Conservation (phyloP, 2,329 filamentous ascomycete species). For the Lecanicillium sp. region DNA sequence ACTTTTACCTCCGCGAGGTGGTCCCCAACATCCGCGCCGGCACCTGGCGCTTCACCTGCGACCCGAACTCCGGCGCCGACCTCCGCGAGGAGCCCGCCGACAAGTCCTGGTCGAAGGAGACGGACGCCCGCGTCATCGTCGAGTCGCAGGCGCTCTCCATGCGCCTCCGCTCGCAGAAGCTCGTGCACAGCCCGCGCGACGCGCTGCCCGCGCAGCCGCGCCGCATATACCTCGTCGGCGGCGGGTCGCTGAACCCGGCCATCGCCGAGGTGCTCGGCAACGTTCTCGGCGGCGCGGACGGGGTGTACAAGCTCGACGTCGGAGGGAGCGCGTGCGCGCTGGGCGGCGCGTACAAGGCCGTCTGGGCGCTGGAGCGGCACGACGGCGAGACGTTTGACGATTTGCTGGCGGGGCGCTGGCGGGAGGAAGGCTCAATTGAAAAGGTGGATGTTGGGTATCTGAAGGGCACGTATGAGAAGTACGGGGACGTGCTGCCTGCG, state of each 20-base stretch:
- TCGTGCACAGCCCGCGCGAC: conserved; percentile 53
- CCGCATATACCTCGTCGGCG: conserved; percentile 89
- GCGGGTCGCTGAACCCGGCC: conserved; percentile 81
- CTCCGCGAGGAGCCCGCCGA: conserved; percentile 35
- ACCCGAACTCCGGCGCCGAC: conserved; percentile 46
- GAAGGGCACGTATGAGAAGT: conserved; percentile 66
- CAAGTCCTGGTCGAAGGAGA: conserved; percentile 42
- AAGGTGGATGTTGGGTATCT: conserved; percentile 79
- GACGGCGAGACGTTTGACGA: conserved; percentile 77
- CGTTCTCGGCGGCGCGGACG: conserved; percentile 81
- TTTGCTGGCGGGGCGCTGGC: conserved; percentile 77
- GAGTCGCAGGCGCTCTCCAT: conserved; percentile 94
- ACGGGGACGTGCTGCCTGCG: conserved; percentile 68
- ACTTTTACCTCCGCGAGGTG: conserved; percentile 91
- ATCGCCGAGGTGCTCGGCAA: conserved; percentile 81
- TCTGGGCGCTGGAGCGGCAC: conserved; percentile 76
- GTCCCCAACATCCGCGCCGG: conserved; percentile 85
- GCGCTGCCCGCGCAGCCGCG: conserved; percentile 75
- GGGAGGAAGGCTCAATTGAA: conserved; percentile 74
- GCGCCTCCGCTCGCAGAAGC: conserved; percentile 72
- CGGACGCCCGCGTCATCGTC: conserved; percentile 81
- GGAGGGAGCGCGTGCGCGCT: conserved; percentile 93
- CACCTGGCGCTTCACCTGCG: conserved; percentile 73
- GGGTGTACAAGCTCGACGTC: conserved; percentile 88
- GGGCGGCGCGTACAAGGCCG: conserved; percentile 90